Percentiles rank a stretch among this genome's conserved stretches.
phyloP scores from a whole-genome alignment of 169 alveolate species.

The Cyclospora cayetanensis region DNA sequence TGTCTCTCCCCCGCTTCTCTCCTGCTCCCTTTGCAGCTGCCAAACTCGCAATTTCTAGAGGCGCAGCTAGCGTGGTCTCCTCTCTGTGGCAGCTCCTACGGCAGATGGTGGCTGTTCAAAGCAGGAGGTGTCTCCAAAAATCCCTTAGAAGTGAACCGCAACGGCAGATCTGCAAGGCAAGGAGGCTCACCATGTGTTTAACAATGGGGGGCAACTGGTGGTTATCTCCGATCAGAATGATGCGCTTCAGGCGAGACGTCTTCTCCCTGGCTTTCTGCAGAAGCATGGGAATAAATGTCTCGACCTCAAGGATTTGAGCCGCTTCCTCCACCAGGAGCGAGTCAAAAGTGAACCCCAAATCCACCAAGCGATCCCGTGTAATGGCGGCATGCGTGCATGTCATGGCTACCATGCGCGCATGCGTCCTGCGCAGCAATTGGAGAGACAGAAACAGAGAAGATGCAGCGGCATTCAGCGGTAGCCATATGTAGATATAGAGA shows the following conservation, averaged over 20 bases:
- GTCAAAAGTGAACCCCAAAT: constrained; percentile 83
- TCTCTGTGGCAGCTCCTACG: background rate
- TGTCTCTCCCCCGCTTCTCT: background rate
- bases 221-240: constrained; percentile 93
- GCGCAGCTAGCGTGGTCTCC: background rate
- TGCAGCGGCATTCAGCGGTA: constrained; percentile 7
- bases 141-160: no score
- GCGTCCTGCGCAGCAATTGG: constrained; percentile 67
- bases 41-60: no score
- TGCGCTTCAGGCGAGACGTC: constrained; percentile 82
- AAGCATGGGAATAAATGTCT: constrained; percentile 92
- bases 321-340: constrained; percentile 91
- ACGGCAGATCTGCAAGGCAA: background rate
- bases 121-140: no score
- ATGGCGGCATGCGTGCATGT: constrained; percentile 97
- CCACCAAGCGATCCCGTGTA: constrained; percentile 85
- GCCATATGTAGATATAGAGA: background rate
- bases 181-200: constrained; percentile 79
- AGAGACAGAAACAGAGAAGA: constrained; percentile 5
- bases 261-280: constrained; percentile 75
- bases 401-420: constrained; percentile 94
- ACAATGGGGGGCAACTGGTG: constrained; percentile 95
- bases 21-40: background rate
- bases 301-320: constrained; percentile 89
- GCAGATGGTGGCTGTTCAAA: background rate